Conservation (phyloP, 352 stramenopile genomes). For the Globisporangium iwayamae region DNA sequence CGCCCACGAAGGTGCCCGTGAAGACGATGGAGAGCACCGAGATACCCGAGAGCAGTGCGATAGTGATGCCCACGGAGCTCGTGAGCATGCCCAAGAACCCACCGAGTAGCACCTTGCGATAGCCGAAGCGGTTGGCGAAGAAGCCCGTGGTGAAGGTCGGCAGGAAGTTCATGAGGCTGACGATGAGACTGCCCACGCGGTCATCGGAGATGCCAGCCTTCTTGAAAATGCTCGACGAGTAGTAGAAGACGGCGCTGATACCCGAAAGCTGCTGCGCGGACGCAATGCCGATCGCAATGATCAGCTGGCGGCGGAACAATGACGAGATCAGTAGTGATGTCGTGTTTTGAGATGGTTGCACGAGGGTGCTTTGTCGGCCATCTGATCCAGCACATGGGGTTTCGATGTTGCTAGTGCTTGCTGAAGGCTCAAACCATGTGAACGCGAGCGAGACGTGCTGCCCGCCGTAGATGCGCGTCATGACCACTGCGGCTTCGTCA, state of each 20-base stretch:
- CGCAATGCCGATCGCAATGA: constrained; percentile 42
- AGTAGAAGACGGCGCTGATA: constrained; percentile 73
- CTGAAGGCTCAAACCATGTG: constrained; percentile 30
- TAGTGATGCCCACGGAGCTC: constrained; percentile 43
- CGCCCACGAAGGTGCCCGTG: constrained; percentile 39
- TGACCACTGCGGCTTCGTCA: constrained; percentile 22
- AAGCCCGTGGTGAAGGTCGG: constrained; percentile 38
- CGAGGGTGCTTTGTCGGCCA: background rate
- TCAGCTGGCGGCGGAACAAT: constrained; percentile 30
- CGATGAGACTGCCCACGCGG: constrained; percentile 48
- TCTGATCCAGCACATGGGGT: background rate
- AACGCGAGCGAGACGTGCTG: constrained; percentile 28
- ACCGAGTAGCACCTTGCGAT: constrained; percentile 44
- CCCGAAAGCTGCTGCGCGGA: constrained; percentile 51
- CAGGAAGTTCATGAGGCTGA: constrained; percentile 57
- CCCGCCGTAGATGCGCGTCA: constrained; percentile 29
- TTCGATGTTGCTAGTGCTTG: constrained; percentile 2
- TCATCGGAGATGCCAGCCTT: constrained; percentile 49
- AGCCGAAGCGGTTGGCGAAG: constrained; percentile 38
- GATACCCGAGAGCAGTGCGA: constrained; percentile 25
- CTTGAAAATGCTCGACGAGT: constrained; percentile 61
- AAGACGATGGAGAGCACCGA: constrained; percentile 44
- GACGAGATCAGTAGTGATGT: constrained; percentile 9
- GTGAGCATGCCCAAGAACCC: constrained; percentile 41
- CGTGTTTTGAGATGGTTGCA: background rate